phyloP scores from a whole-genome alignment of 306 rosid species.

The Vachellia pachyceras region DNA sequence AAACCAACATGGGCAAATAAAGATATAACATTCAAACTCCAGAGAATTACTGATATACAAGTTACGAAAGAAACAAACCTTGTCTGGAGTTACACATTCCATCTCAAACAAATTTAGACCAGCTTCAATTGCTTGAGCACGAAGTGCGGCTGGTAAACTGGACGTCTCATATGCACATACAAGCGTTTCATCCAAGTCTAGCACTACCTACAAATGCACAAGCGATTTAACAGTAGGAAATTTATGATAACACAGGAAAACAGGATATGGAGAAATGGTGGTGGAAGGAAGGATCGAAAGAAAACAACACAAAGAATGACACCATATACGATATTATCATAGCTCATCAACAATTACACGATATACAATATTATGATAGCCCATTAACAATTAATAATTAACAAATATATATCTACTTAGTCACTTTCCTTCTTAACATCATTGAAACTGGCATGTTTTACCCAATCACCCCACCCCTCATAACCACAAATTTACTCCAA shows the following conservation, averaged over 20 bases:
- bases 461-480: not conserved
- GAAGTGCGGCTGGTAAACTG: conserved; percentile 67
- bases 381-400: not conserved
- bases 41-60: conserved; percentile 29
- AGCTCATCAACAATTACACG: not conserved
- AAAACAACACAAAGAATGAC: conserved; percentile 7
- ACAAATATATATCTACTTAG: not conserved
- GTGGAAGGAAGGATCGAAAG: conserved; percentile 11
- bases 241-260: conserved; percentile 7
- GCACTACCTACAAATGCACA: conserved; percentile 77
- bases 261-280: not conserved
- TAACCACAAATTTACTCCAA: conserved; percentile 9
- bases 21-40: conserved; percentile 32
- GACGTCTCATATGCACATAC: conserved; percentile 87
- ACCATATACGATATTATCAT: not conserved
- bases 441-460: conserved; percentile 8
- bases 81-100: conserved; percentile 78
- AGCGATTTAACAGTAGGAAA: conserved; percentile 29
- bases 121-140: conserved; percentile 73
- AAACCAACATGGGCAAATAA: conserved; percentile 36
- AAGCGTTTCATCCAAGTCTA: conserved; percentile 92
- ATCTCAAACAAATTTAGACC: conserved; percentile 90
- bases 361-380: not conserved
- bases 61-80: conserved; percentile 54
- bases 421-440: conserved; percentile 9